phyloP scores from a whole-genome alignment of 2,329 filamentous ascomycete genomes.

The Grosmannia huntii region DNA sequence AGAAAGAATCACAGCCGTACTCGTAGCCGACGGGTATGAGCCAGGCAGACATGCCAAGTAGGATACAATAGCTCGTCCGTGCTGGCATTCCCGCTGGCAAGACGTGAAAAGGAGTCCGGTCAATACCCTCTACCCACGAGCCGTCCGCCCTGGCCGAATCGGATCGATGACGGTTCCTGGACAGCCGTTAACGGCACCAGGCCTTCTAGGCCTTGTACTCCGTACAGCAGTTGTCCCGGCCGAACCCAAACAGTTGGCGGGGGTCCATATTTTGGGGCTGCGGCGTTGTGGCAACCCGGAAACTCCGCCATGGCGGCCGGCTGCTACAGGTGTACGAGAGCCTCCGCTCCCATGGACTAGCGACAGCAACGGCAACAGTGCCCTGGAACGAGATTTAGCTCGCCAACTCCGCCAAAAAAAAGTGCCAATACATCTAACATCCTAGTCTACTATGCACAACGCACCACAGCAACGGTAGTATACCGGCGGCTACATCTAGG shows the following conservation, averaged over 20 bases:
- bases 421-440: too few relatives aligned
- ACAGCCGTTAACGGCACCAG: constrained; percentile 42
- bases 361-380: too few relatives aligned
- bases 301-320: too few relatives aligned
- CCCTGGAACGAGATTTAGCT: too few relatives aligned
- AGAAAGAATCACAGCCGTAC: neutral
- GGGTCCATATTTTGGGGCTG: constrained; percentile 19
- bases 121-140: constrained; percentile 36
- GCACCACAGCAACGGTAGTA: neutral
- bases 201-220: constrained; percentile 21
- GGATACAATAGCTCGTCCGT: constrained; percentile 36
- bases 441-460: neutral
- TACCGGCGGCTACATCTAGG: neutral
- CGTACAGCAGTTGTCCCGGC: constrained; percentile 41
- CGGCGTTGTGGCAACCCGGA: too few relatives aligned
- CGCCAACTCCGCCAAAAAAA: too few relatives aligned
- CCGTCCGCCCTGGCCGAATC: constrained; percentile 37
- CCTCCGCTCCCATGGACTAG: too few relatives aligned
- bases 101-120: too few relatives aligned
- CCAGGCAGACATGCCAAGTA: constrained; percentile 35
- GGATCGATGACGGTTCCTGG: constrained; percentile 47
- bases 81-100: too few relatives aligned
- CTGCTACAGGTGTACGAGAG: too few relatives aligned
- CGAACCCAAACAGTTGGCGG: constrained; percentile 31
- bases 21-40: constrained; percentile 20